Conservation (phyloP, 768 basidiomycete genomes). For the Tulasnella sp. region DNA sequence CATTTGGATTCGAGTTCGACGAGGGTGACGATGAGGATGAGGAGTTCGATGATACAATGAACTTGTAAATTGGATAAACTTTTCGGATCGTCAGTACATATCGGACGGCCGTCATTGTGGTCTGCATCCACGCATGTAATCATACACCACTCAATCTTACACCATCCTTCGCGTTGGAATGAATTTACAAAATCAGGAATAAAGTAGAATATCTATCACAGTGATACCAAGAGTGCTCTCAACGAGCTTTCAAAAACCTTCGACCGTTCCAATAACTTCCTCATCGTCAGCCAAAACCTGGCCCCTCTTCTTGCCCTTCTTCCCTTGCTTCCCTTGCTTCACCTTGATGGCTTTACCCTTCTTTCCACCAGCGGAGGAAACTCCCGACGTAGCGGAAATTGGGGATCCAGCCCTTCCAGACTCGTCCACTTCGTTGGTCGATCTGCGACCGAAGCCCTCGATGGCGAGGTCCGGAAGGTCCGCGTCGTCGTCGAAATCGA, state of each 20-base stretch:
- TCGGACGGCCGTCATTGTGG: neutral
- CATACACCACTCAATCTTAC: too few relatives aligned
- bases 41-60: neutral
- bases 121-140: neutral
- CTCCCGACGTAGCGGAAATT: neutral
- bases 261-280: constrained; percentile 25
- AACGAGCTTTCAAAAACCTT: neutral
- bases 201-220: neutral
- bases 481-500: neutral
- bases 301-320: constrained; percentile 21
- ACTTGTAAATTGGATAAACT: neutral
- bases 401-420: constrained; percentile 16
- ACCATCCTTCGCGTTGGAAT: neutral
- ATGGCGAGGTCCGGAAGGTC: constrained; percentile 2
- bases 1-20: constrained; percentile 37
- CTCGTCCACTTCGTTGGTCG: constrained; percentile 10
- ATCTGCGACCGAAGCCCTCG: neutral
- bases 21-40: constrained; percentile 32
- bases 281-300: constrained; percentile 22
- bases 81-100: neutral
- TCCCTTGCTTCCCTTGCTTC: constrained; percentile 1
- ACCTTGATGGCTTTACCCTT: constrained; percentile 7
- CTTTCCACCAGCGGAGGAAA: neutral
- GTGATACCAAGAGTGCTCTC: neutral
- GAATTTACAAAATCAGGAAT: neutral